phyloP scores from a whole-genome alignment of 2,329 filamentous ascomycete genomes.

The Aspergillus niger region DNA sequence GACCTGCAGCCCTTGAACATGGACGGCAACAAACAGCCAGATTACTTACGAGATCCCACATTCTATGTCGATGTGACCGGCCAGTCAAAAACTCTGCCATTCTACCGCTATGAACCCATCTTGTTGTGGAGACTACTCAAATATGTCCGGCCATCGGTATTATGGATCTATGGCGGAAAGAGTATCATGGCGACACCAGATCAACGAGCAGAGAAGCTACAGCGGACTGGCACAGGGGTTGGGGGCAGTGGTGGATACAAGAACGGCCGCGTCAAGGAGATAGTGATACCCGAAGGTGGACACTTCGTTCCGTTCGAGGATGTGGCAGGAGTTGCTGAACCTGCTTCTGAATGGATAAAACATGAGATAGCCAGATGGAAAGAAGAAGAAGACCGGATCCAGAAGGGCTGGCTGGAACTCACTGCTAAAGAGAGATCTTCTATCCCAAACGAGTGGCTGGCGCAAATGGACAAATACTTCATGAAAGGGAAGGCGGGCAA shows the following conservation, averaged over 20 bases:
- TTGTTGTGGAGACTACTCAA: background rate
- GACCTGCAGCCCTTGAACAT: background rate
- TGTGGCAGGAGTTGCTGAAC: background rate
- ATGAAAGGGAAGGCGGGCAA: background rate
- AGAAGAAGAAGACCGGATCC: background rate
- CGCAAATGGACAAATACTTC: background rate
- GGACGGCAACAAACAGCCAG: background rate
- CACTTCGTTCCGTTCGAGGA: slow-evolving; percentile 10
- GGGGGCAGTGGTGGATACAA: slow-evolving; percentile 5
- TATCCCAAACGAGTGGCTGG: background rate
- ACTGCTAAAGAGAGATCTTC: background rate
- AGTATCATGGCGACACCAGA: background rate
- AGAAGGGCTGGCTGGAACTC: background rate
- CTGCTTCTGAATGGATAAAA: background rate
- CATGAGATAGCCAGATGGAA: background rate
- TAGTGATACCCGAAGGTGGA: background rate
- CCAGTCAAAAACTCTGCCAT: background rate
- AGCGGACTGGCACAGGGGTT: slow-evolving; percentile 3
- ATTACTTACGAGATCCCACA: background rate
- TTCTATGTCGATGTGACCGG: slow-evolving; percentile 3
- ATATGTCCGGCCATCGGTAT: slow-evolving; percentile 5
- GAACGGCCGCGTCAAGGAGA: background rate
- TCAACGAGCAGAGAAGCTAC: background rate
- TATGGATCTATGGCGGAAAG: slow-evolving; percentile 8
- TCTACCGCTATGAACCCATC: slow-evolving; percentile 8